phyloP scores from a whole-genome alignment of 495 filamentous ascomycete species.

The Penicillium lagena region DNA sequence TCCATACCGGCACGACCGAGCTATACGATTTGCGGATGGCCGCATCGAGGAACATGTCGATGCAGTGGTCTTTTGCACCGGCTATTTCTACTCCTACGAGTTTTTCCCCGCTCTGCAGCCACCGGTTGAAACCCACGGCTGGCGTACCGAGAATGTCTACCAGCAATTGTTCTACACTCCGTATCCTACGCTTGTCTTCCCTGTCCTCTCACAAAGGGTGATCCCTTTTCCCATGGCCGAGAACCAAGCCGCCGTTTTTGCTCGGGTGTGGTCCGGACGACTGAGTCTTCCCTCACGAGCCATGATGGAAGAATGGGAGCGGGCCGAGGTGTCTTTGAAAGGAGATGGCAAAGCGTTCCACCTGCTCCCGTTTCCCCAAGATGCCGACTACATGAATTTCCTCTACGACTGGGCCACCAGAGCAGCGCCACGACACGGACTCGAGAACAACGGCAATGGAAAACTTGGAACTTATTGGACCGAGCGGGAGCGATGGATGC shows the following conservation, averaged over 20 bases:
- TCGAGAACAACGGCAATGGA: slow-evolving; percentile 44
- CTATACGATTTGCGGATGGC: slow-evolving; percentile 48
- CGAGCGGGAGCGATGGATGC: slow-evolving; percentile 57
- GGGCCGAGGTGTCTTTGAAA: slow-evolving; percentile 22
- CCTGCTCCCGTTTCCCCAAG: slow-evolving; percentile 62
- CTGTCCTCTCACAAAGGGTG: slow-evolving; percentile 68
- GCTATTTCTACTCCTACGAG: slow-evolving; percentile 53
- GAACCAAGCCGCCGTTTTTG: slow-evolving; percentile 69
- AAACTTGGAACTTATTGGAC: slow-evolving; percentile 65
- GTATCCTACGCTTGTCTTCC: slow-evolving; percentile 73
- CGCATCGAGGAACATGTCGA: slow-evolving; percentile 43
- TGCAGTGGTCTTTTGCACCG: slow-evolving; percentile 54
- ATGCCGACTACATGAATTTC: slow-evolving; percentile 73
- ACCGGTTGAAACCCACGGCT: slow-evolving; percentile 58
- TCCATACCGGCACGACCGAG: slow-evolving; percentile 27
- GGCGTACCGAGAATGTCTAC: slow-evolving; percentile 61
- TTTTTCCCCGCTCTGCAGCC: slow-evolving; percentile 52
- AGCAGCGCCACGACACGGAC: slow-evolving; percentile 32
- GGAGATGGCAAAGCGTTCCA: slow-evolving; percentile 54
- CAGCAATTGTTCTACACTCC: slow-evolving; percentile 71
- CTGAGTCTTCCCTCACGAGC: slow-evolving; percentile 52
- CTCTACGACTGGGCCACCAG: slow-evolving; percentile 53
- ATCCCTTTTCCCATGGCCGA: slow-evolving; percentile 79
- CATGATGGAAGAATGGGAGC: slow-evolving; percentile 66
- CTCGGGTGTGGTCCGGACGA: slow-evolving; percentile 65